Evolutionary conservation across 1,284 basidiomycete genomes (phyloP).

Genomic region (Coniferiporia weirii): DNA sequence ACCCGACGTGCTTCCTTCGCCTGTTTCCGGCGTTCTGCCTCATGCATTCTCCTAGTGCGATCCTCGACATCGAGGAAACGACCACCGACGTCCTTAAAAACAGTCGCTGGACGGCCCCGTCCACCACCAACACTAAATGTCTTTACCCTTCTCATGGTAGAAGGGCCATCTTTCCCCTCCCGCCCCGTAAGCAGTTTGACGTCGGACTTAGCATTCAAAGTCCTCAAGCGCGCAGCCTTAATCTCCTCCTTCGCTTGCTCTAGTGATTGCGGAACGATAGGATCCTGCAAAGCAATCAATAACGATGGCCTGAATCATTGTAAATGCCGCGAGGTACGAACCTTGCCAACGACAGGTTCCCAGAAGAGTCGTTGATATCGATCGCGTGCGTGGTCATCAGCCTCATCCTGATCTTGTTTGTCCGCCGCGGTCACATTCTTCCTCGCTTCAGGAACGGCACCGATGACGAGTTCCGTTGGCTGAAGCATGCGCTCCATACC

Average conservation of each 20-base stretch:
- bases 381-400: slow-evolving; percentile 51
- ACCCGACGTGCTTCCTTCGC: not conserved
- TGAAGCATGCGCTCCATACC: slow-evolving; percentile 69
- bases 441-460: slow-evolving; percentile 13
- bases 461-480: slow-evolving; percentile 29
- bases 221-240: slow-evolving; percentile 28
- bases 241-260: slow-evolving; percentile 32
- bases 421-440: slow-evolving; percentile 54
- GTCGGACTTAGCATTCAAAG: slow-evolving; percentile 34
- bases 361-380: slow-evolving; percentile 69
- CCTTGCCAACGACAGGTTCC: slow-evolving; percentile 61
- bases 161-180: slow-evolving; percentile 10
- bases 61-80: slow-evolving; percentile 58
- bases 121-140: slow-evolving; percentile 32
- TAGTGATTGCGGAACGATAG: slow-evolving; percentile 48
- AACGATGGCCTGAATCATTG: slow-evolving; percentile 11
- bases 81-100: slow-evolving; percentile 65
- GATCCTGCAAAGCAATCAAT: slow-evolving; percentile 38
- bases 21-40: slow-evolving; percentile 13
- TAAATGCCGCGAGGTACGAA: slow-evolving; percentile 28
- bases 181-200: slow-evolving; percentile 22
- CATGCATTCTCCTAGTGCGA: slow-evolving; percentile 38
- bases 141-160: slow-evolving; percentile 31
- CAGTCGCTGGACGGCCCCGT: slow-evolving; percentile 45
- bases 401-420: slow-evolving; percentile 49